Conservation (phyloP, 1,284 basidiomycete species). For the Ganoderma boninense region DNA sequence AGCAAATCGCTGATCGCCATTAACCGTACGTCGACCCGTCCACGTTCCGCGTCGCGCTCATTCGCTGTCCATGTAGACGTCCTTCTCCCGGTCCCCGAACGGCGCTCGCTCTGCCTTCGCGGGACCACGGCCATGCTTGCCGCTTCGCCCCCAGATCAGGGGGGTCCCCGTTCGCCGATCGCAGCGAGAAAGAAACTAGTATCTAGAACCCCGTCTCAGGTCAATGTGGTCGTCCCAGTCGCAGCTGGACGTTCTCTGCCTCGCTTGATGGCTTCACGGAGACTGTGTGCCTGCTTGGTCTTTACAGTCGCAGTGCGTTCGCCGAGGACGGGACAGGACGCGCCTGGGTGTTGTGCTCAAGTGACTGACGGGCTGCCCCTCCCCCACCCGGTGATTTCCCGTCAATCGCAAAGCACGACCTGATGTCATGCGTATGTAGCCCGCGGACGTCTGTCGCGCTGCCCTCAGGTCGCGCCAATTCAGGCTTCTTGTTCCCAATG, state of each 20-base stretch:
- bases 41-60: not conserved
- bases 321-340: not conserved
- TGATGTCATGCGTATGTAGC: not conserved
- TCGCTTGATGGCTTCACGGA: not conserved
- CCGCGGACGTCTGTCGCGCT: too few species aligned
- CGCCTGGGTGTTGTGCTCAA: not conserved
- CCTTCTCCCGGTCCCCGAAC: not conserved
- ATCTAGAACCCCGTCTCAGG: not conserved
- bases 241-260: not conserved
- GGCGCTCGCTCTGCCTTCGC: not conserved
- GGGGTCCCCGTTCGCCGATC: not conserved
- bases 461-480: too few species aligned
- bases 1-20: conserved; percentile 1
- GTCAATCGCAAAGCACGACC: not conserved
- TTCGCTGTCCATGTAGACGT: not conserved
- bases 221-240: not conserved
- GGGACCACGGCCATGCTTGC: not conserved
- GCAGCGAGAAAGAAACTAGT: not conserved
- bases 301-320: too few species aligned
- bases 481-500: too few species aligned
- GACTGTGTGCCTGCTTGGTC: not conserved
- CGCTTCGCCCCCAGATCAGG: not conserved
- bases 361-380: not conserved
- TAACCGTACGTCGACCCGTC: not conserved
- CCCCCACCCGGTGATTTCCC: not conserved